Base-by-base conservation (phyloP, 345 rosid genomes). In the Acer yangbiense region DNA sequence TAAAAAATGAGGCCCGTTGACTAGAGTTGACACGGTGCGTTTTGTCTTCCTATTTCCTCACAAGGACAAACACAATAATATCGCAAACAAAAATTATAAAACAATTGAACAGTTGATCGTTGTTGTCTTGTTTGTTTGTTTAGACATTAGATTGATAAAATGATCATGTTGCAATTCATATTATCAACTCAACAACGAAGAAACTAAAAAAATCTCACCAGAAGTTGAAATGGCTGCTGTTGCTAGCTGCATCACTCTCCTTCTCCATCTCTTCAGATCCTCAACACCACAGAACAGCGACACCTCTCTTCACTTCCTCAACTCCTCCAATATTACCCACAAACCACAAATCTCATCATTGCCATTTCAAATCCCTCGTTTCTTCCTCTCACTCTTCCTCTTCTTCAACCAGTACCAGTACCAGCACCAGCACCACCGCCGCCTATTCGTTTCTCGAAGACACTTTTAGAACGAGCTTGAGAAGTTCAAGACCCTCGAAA, bases 401-500 rank as follows among this genome's bases (percentile, higher is more conserved):
- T 1, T 75, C 86, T 71, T 69, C 93, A 3, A 50, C 90, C 64
- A n/a, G n/a, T n/a, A n/a, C n/a, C n/a, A n/a, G n/a, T n/a, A n/a
- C n/a, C n/a, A n/a, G 39, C 39, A 35, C 39, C 6, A 32, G 70
- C 32, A 23, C 88, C 17, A 44, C 79, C 60, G 48, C 85, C 3
- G 27, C 74, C 84, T 73, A 87, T 72, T 82, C 89, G 4, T 84
- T 84, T 79, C 87, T 89, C 9, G 91, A 91, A 67, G 98, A 89
- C 43, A 83, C 93, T 27, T 88, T 84, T 70, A 82, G 84, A 62
- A 80, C 88, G 98, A 93, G 90, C 86, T 88, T 18, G 89, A 90
- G 75, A 91, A 86, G 86, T 87, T 93, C 58, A 82, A 85, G 79
- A 65, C 71, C 58, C 94, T 95, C 2, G 91, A 93, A 82, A 81